These are phyloP conservation scores for Epichloe gansuensis DNA, from an alignment of 2,329 filamentous ascomycete genomes.

Conservation along the genomic window DNA sequence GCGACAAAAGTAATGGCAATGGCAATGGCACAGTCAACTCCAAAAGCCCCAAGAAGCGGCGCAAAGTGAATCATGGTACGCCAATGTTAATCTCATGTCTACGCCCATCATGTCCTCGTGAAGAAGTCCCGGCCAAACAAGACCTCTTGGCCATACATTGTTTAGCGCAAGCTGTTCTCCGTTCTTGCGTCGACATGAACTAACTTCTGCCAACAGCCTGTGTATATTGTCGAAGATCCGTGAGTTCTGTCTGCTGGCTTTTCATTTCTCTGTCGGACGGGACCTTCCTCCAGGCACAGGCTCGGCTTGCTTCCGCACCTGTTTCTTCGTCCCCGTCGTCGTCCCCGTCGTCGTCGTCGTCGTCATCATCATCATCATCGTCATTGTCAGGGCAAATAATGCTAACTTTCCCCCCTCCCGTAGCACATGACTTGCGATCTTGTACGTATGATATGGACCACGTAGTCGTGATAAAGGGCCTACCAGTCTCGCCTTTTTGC, in stretches of 20 bases:
- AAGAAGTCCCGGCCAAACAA: not conserved
- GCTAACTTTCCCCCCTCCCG: conserved; percentile 11
- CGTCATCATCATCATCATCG: not conserved
- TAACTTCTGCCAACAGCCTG: conserved; percentile 42
- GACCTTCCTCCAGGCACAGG: not conserved
- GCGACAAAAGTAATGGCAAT: not conserved
- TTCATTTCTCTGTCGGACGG: too few species aligned
- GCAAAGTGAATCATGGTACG: conserved; percentile 83
- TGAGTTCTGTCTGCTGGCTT: conserved; percentile 40
- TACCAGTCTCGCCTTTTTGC: not conserved
- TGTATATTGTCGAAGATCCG: conserved; percentile 81
- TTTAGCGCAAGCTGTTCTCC: not conserved
- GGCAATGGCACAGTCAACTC: not conserved
- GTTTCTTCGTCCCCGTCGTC: too few species aligned
- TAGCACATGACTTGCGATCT: conserved; percentile 90
- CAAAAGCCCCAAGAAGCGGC: conserved; percentile 66
- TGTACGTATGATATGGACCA: conserved; percentile 40
- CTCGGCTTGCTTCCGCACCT: not conserved
- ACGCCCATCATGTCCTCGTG: not conserved
- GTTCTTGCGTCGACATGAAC: not conserved
- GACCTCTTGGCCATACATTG: not conserved
- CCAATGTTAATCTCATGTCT: conserved; percentile 4
- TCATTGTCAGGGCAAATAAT: not conserved
- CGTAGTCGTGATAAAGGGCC: not conserved
- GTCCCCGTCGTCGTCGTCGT: not conserved